Evolutionary conservation across 345 rosid genomes (phyloP), one percentile per base, ranked within the genome.

Genomic region (Arabidopsis suecica): DNA sequence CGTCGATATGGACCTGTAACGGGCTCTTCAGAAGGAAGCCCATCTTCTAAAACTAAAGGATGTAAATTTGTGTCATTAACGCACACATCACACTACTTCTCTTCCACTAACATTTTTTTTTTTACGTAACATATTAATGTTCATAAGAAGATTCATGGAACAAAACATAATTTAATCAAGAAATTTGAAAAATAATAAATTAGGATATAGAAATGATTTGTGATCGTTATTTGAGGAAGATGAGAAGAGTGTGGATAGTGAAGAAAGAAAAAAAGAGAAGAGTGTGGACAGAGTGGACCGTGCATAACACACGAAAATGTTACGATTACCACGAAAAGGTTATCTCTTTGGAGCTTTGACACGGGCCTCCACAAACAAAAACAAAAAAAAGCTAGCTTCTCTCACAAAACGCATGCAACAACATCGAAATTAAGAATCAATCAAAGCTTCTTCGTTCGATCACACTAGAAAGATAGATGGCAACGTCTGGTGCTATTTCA

Each of bases 401-500:
- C 1, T 61, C 44, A 59, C 28, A 61, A 16, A 63, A 14, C 60
- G 63, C 75, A 69, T 61, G 71, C 74, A 56, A 63, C 63, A 37
- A 13, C 1, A 58, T 48, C 54, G 13, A 49, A 67, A 32, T 18
- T 42, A 45, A 75, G 50, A 76, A 62, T 61, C 36, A 41, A 41
- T 30, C 34, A 45, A 45, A 70, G 47, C 41, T 64, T 65, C 72
- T 13, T 69, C 12, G 56, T 34, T 44, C 20, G 60, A 55, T 12
- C 57, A 44, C 44, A 33, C 20, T 6, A 54, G 38, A 53, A 14
- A 56, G 12, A 69, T 20, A 59, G 45, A 78, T 78, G 81, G 77
- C 81, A 16, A 51, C 81, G 0, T 71, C 73, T 65, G 64, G 69
- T 71, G 62, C 81, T 51, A 45, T 78, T 65, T 78, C 81, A 58